phyloP scores from a whole-genome alignment of 2,329 filamentous ascomycete genomes.

The Arthrobotrys sphaeroides region DNA sequence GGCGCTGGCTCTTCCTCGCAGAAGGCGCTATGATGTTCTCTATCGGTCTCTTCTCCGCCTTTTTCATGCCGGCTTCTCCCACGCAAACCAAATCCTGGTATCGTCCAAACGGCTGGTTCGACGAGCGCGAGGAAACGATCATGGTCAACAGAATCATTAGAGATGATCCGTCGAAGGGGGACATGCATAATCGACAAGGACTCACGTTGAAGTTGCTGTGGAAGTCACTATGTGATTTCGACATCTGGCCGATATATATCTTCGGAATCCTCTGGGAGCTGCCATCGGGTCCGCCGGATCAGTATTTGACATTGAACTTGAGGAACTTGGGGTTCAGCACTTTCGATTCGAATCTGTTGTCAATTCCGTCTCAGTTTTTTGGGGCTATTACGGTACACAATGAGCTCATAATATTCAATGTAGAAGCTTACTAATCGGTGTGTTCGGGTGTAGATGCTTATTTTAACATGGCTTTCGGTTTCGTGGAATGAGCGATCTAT shows the following conservation, averaged over 20 bases:
- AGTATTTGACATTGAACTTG: slow-evolving; percentile 71
- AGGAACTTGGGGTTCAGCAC: slow-evolving; percentile 69
- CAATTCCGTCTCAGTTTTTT: slow-evolving; percentile 66
- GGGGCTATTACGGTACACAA: slow-evolving; percentile 65
- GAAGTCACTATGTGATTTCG: slow-evolving; percentile 69
- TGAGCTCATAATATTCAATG: neutral
- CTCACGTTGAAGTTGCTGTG: slow-evolving; percentile 66
- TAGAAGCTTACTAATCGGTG: neutral
- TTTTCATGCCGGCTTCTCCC: slow-evolving; percentile 72
- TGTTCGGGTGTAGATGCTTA: slow-evolving; percentile 61
- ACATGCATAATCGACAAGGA: slow-evolving; percentile 70
- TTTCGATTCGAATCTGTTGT: slow-evolving; percentile 71
- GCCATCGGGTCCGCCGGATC: slow-evolving; percentile 63
- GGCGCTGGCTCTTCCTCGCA: slow-evolving; percentile 68
- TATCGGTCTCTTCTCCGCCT: slow-evolving; percentile 67
- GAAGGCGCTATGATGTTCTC: slow-evolving; percentile 66
- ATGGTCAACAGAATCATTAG: slow-evolving; percentile 72
- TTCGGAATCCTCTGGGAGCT: slow-evolving; percentile 67
- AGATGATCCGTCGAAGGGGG: slow-evolving; percentile 70
- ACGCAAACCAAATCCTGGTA: slow-evolving; percentile 71
- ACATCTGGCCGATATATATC: slow-evolving; percentile 69
- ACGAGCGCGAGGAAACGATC: slow-evolving; percentile 73
- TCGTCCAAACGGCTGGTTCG: slow-evolving; percentile 73
- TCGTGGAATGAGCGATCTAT: slow-evolving; percentile 66
- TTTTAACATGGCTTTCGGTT: slow-evolving; percentile 65